Evolutionary conservation across 1,139 yeast genomes (phyloP), one percentile per base, ranked within the genome.

Genomic region (Yamadazyma membranifaciens): DNA sequence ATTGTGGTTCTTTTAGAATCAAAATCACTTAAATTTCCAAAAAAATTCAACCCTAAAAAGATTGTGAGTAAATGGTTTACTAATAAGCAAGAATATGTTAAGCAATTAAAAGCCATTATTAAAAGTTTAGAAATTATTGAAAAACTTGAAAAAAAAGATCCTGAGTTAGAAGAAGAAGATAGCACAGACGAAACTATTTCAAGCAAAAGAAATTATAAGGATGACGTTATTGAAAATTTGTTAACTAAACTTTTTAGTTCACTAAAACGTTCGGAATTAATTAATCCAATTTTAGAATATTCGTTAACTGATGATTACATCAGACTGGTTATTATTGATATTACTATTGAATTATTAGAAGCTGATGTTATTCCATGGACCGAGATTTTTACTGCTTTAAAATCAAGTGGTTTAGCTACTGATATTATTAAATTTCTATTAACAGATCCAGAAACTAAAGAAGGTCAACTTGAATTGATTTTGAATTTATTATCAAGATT

Each of bases 351-450:
- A 13, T 51, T 65, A 34, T 42, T 66, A 28, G 49, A 57, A 39
- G 60, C 63, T 1, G 60, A 58, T 27, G 68, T 60, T 4, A 64
- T 65, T 45, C 69, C 71, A 1, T 66, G 59, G 51, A 52, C 56
- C 38, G 68, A 64, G 31, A 54, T 66, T 9, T 64, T 65, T 42
- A 50, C 40, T 7, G 69, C 69, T 9, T 50, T 65, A 39, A 60
- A 51, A 42, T 56, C 56, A 6, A 60, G 67, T 34, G 69, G 67
- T 6, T 54, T 65, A 38, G 68, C 65, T 4, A 40, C 54, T 27
- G 67, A 65, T 33, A 59, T 63, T 25, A 47, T 61, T 29, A 47
- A 52, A 38, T 54, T 54, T 38, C 39, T 59, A 3, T 49, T 65
- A 25, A 59, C 65, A 4, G 66, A 66, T 41, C 54, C 57, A 2